Evolutionary conservation across 129 eudicot species (phyloP), one percentile per base, ranked within the genome.

Genomic region (Pittosporum tobira): DNA sequence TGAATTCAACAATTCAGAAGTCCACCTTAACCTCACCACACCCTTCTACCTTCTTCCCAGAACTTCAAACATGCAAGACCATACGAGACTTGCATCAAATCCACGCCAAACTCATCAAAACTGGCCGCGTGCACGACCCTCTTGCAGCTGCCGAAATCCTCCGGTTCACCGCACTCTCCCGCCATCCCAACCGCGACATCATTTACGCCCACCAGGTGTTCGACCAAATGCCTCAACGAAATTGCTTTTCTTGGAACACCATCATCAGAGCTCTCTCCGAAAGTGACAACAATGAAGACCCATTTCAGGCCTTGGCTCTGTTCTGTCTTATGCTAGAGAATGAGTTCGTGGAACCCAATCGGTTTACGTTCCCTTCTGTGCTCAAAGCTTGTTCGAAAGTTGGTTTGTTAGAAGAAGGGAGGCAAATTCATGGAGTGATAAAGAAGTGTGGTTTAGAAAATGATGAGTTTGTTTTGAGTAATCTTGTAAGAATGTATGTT

Each of bases 191-290:
- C 11, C 50, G 68, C 2, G 72, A 79, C 69, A 66, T 75, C 62
- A 34, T 0, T 0, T 71, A 67, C 38, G 81, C 78, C 56, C 73
- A 65, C 27, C 71, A 11, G 0, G 26, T 79, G 24, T 75, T 79
- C 62, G 59, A 53, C 25, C 64, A 71, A 58, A 79, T 75, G 81
- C 46, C 57, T 55, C 73, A 29, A 71, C 85, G 81, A 38, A 79
- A 79, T 43, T 64, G 78, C 68, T 79, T 79, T 48, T 71, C 75
- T 26, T 79, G 65, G 63, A 79, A 79, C 73, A 79, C 81, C 21
- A 56, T 79, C 66, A 75, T 79, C 53, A 71, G 85, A 71, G 85
- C 78, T 6, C 30, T 59, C 27, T 75, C 66, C 6, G 75, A 75
- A 37, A 60, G 24, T 47, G 30, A 49, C 3, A 28, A 64, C 12